Evolutionary conservation across 129 eudicot genomes (phyloP).

Genomic region (Artemisia argyi): DNA sequence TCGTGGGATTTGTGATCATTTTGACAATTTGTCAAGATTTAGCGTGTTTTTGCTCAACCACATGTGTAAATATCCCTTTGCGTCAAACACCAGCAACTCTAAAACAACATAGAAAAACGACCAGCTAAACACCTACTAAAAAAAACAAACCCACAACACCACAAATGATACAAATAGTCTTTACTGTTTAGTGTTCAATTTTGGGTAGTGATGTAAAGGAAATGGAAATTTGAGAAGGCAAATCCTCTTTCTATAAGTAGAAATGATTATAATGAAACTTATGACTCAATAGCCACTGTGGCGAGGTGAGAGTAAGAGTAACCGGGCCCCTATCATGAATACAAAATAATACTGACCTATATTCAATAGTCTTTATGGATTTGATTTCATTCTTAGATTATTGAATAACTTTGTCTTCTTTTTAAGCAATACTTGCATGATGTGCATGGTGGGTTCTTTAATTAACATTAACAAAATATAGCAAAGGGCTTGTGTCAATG

Average conservation of each 20-base stretch:
- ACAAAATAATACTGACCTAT: conserved; percentile 28
- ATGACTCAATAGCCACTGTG: conserved; percentile 58
- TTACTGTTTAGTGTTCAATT: conserved; percentile 10
- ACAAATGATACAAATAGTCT: background rate
- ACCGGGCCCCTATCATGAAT: conserved; percentile 23
- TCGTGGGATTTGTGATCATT: too few species aligned
- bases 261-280: conserved; percentile 36
- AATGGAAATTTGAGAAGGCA: conserved; percentile 34
- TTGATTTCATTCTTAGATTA: conserved; percentile 15
- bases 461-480: background rate
- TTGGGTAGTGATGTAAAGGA: conserved; percentile 30
- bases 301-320: conserved; percentile 11
- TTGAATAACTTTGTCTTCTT: conserved; percentile 6
- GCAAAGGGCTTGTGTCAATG: too few species aligned
- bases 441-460: conserved; percentile 5
- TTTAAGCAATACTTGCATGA: conserved; percentile 27
- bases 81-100: too few species aligned
- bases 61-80: too few species aligned
- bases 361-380: conserved; percentile 32
- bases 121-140: too few species aligned
- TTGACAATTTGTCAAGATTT: too few species aligned
- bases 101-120: too few species aligned
- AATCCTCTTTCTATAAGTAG: conserved; percentile 45
- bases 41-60: too few species aligned
- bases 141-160: background rate